These are phyloP conservation scores for Cymodocea nodosa DNA, from an alignment of 116 monocot genomes.

Conservation along the genomic window DNA sequence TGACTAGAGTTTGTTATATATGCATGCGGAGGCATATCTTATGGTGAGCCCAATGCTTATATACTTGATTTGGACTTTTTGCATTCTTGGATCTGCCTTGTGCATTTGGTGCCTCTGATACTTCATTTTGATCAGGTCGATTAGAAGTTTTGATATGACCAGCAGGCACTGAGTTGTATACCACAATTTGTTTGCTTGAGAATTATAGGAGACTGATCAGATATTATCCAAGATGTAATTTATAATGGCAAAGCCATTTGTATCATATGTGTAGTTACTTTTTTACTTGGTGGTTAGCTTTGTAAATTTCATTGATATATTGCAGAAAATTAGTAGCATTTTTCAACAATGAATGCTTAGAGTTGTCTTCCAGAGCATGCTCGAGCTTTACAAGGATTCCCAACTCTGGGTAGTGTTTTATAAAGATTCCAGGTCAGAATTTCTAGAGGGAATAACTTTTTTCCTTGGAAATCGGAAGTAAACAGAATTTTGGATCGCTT, in stretches of 20 bases:
- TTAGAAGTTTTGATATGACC: neutral
- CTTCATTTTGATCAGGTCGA: neutral
- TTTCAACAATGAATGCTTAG: too few species aligned
- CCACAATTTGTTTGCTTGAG: neutral
- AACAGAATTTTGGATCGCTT: too few species aligned
- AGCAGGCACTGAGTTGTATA: neutral
- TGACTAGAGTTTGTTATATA: neutral
- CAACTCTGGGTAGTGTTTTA: too few species aligned
- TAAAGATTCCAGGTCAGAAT: too few species aligned
- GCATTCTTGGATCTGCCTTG: neutral
- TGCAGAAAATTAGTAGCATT: too few species aligned
- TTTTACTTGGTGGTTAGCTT: neutral
- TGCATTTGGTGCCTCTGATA: neutral
- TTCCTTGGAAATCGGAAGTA: too few species aligned
- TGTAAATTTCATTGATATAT: conserved; percentile 1
- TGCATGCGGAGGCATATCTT: neutral
- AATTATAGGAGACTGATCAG: neutral
- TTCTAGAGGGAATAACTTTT: too few species aligned
- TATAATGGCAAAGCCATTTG: too few species aligned
- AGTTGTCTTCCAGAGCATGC: too few species aligned
- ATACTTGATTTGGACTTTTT: neutral
- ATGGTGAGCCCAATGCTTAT: neutral
- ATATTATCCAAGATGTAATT: neutral
- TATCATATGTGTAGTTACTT: neutral
- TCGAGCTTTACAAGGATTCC: too few species aligned